phyloP scores from a whole-genome alignment of 495 filamentous ascomycete genomes.

The Acidomyces sp. region DNA sequence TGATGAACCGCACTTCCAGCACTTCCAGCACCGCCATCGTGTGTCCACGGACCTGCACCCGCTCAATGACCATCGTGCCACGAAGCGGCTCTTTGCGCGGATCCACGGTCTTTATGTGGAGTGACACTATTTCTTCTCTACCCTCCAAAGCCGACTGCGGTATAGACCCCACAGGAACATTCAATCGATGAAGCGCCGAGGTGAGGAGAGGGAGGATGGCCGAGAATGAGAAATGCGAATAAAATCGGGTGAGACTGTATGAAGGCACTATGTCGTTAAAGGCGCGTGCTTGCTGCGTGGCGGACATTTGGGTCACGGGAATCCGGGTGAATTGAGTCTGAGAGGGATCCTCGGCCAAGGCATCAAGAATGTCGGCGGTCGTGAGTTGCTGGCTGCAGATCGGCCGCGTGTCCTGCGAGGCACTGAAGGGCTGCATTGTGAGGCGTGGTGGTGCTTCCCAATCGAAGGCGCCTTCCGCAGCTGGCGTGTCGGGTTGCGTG shows the following conservation, averaged over 20 bases:
- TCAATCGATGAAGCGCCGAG: constrained; percentile 70
- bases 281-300: constrained; percentile 72
- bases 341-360: constrained; percentile 73
- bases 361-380: constrained; percentile 37
- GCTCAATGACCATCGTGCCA: constrained; percentile 73
- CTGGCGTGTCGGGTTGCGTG: constrained; percentile 68
- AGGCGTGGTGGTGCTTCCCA: constrained; percentile 44
- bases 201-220: constrained; percentile 66
- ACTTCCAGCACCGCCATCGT: constrained; percentile 36
- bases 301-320: constrained; percentile 64
- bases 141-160: constrained; percentile 26
- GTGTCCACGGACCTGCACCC: constrained; percentile 35
- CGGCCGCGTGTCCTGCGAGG: constrained; percentile 42
- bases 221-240: constrained; percentile 64
- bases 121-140: constrained; percentile 33
- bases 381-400: constrained; percentile 26
- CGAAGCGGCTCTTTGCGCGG: constrained; percentile 64
- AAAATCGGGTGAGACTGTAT: constrained; percentile 79
- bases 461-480: constrained; percentile 57
- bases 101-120: constrained; percentile 66
- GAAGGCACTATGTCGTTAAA: constrained; percentile 81
- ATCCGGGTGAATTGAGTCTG: constrained; percentile 83
- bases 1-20: constrained; percentile 82
- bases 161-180: constrained; percentile 56
- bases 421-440: constrained; percentile 5